Evolutionary conservation across 805 yeast genomes (phyloP).

Genomic region (Wickerhamomyces hampshirensis): DNA sequence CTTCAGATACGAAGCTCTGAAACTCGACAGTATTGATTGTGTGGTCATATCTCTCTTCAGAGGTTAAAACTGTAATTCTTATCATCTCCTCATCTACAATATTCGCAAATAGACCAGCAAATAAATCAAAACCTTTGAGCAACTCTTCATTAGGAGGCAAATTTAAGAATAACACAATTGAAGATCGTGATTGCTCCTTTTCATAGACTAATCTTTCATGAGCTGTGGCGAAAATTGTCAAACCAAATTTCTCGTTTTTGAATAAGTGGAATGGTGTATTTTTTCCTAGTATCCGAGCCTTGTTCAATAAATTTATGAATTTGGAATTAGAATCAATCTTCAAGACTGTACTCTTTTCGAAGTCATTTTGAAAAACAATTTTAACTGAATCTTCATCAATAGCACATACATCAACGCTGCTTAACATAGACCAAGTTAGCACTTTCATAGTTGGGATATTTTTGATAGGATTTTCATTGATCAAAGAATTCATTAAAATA

Average conservation of each 20-base stretch:
- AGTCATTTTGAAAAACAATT: constrained; percentile 25
- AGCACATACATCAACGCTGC: constrained; percentile 47
- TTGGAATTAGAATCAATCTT: constrained; percentile 28
- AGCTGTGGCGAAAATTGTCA: constrained; percentile 59
- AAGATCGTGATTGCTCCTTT: constrained; percentile 54
- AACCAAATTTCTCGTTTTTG: constrained; percentile 37
- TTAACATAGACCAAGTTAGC: constrained; percentile 59
- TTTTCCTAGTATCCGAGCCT: constrained; percentile 71
- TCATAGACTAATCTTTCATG: constrained; percentile 53
- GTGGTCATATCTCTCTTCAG: constrained; percentile 19
- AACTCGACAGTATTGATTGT: constrained; percentile 30
- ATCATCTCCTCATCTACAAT: constrained; percentile 31
- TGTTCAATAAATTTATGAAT: constrained; percentile 54
- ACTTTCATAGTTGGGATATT: constrained; percentile 69
- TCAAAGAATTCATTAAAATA: constrained; percentile 82
- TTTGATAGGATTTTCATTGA: constrained; percentile 75
- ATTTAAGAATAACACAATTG: constrained; percentile 64
- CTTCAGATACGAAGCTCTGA: constrained; percentile 31
- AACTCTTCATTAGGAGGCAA: constrained; percentile 35
- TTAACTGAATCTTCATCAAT: constrained; percentile 27
- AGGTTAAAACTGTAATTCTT: constrained; percentile 22
- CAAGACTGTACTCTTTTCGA: constrained; percentile 17
- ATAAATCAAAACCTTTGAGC: constrained; percentile 34
- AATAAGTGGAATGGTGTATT: constrained; percentile 85
- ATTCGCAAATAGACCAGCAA: constrained; percentile 44